phyloP scores from a whole-genome alignment of 1,284 basidiomycete species.

The Chondrostereum purpureum region DNA sequence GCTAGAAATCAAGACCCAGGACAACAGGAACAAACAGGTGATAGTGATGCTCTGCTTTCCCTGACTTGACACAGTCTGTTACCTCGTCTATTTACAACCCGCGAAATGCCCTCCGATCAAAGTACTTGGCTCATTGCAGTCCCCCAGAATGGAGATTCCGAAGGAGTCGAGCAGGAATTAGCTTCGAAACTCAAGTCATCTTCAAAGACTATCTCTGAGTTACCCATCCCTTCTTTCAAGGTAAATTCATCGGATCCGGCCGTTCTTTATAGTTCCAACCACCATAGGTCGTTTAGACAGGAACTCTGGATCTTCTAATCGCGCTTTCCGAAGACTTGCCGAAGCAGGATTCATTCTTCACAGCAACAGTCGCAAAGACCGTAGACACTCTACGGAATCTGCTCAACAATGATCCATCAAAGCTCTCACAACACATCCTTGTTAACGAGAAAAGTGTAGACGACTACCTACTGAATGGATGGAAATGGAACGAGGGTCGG shows the following conservation, averaged over 20 bases:
- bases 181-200: slow-evolving; percentile 51
- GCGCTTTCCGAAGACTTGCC: slow-evolving; percentile 88
- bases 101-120: slow-evolving; percentile 77
- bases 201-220: slow-evolving; percentile 43
- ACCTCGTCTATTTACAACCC: slow-evolving; percentile 6
- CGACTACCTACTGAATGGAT: slow-evolving; percentile 70
- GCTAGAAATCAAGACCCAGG: too few species aligned
- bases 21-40: not conserved
- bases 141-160: slow-evolving; percentile 71
- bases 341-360: slow-evolving; percentile 89
- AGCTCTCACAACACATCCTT: slow-evolving; percentile 77
- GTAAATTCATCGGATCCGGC: slow-evolving; percentile 27
- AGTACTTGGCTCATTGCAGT: slow-evolving; percentile 77
- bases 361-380: slow-evolving; percentile 82
- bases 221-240: slow-evolving; percentile 75
- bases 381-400: slow-evolving; percentile 92
- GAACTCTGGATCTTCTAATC: slow-evolving; percentile 89
- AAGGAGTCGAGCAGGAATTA: slow-evolving; percentile 61
- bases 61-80: not conserved
- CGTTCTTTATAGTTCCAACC: slow-evolving; percentile 9
- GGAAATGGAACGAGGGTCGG: slow-evolving; percentile 87
- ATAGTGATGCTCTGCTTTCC: not conserved
- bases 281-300: slow-evolving; percentile 70
- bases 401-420: slow-evolving; percentile 81
- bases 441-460: slow-evolving; percentile 83